Conservation (phyloP, 2,329 filamentous ascomycete genomes). For the Hyphodiscus sp. region DNA sequence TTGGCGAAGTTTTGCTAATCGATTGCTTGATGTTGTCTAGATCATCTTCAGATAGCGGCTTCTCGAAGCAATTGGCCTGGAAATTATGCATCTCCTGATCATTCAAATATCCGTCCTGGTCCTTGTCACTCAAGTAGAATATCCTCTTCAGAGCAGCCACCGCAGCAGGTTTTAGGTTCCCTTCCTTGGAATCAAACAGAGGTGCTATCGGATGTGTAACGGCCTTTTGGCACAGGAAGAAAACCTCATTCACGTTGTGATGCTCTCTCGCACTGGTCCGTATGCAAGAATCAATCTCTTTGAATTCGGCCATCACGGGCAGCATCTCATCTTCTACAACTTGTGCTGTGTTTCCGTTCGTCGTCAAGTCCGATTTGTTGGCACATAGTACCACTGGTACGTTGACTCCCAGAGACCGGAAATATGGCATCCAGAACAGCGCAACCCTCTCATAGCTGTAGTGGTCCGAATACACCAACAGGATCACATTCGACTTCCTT, state of each 20-base stretch:
- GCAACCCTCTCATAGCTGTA: constrained; percentile 98
- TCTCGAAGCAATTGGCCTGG: constrained; percentile 87
- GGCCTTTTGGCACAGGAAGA: constrained; percentile 96
- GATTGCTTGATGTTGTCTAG: constrained; percentile 86
- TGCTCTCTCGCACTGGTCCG: constrained; percentile 87
- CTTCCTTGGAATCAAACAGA: constrained; percentile 94
- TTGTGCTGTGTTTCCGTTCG: constrained; percentile 69
- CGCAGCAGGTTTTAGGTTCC: constrained; percentile 78
- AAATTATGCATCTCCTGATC: constrained; percentile 89
- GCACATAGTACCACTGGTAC: constrained; percentile 94
- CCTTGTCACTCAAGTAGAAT: constrained; percentile 94
- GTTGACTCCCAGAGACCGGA: constrained; percentile 95
- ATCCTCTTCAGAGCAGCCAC: constrained; percentile 81
- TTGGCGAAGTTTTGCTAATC: constrained; percentile 62
- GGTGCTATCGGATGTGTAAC: constrained; percentile 96
- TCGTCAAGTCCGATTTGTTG: constrained; percentile 89
- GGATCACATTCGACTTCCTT: constrained; percentile 91
- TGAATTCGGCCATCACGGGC: constrained; percentile 96
- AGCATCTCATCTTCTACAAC: constrained; percentile 96
- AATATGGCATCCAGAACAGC: constrained; percentile 97
- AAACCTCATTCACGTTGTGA: constrained; percentile 90
- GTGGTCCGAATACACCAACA: constrained; percentile 95
- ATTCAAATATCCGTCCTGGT: constrained; percentile 88
- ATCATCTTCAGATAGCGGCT: constrained; percentile 73
- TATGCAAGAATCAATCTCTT: constrained; percentile 97